Evolutionary conservation across 805 yeast genomes (phyloP).

Genomic region (Candida gorgasii): DNA sequence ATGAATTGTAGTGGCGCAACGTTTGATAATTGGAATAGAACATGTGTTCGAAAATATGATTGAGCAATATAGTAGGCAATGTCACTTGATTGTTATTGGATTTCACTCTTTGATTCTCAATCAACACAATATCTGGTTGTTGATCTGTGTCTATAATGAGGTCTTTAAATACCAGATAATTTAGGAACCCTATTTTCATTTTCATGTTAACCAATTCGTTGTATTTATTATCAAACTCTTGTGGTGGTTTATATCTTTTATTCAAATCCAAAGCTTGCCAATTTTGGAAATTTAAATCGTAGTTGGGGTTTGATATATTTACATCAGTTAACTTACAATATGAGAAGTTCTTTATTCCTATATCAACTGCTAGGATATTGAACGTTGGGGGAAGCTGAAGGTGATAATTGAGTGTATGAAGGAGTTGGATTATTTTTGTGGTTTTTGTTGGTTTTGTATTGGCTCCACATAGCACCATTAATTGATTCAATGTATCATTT

Average conservation of each 20-base stretch:
- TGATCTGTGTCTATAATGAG: slow-evolving; percentile 13
- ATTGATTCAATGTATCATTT: slow-evolving; percentile 13
- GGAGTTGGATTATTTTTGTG: slow-evolving; percentile 6
- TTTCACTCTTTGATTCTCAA: slow-evolving; percentile 43
- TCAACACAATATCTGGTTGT: slow-evolving; percentile 24
- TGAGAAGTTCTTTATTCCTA: slow-evolving; percentile 44
- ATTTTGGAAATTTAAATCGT: slow-evolving; percentile 3
- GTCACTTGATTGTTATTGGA: slow-evolving; percentile 34
- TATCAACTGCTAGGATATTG: slow-evolving; percentile 33
- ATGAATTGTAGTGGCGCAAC: slow-evolving; percentile 8
- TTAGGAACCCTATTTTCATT: slow-evolving; percentile 14
- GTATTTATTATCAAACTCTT: slow-evolving; percentile 6
- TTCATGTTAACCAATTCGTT: slow-evolving; percentile 9
- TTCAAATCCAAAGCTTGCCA: slow-evolving; percentile 20
- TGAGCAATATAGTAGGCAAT: slow-evolving; percentile 40
- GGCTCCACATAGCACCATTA: slow-evolving; percentile 23
- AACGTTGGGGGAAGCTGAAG: slow-evolving; percentile 12
- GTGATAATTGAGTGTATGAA: slow-evolving; percentile 11
- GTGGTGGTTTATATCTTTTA: slow-evolving; percentile 8
- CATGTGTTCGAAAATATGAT: slow-evolving; percentile 39
- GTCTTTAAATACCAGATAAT: slow-evolving; percentile 21
- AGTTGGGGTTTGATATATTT: slow-evolving; percentile 7
- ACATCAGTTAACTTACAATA: slow-evolving; percentile 26
- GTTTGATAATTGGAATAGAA: slow-evolving; percentile 32
- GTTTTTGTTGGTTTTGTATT: slow-evolving; percentile 19